Evolutionary conservation across 2,329 filamentous ascomycete genomes (phyloP), one percentile per base, ranked within the genome.

Genomic region (Colletotrichum sp.): DNA sequence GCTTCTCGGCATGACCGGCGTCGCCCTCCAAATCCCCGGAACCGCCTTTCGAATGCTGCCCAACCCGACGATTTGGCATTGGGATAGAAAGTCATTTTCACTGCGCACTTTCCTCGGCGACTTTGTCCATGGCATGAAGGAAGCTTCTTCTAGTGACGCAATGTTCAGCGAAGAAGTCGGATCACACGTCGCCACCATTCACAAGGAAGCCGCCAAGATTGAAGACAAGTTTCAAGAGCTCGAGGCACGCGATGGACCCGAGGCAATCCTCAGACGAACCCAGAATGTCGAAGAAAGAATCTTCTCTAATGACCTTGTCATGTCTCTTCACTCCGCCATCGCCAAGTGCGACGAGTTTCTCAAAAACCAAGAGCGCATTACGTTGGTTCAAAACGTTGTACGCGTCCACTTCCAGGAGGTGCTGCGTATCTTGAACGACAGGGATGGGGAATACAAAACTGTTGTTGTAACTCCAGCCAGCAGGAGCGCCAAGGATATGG

Each of bases 321-420:
- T 57, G 36, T 43, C 32, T 10, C 70, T 75, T 3, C 73, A 68
- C 52, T 39, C 55, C 2, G 63, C 71, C 24, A 63, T 71, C 18
- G 48, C 55, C 5, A 79, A 79, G 34, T 78, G 77, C 6, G 77
- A 72, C 4, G 72, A 64, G 24, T 80, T 83, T 7, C 73, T 75
- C 9, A 77, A 75, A 4, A 72, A 74, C 2, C 82, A 83, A 21
- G 80, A 82, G 5, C 81, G 83, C 59, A 80, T 28, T 5, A n/a
- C 30, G 6, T 70, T 85, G 8, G 87, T 90, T 1, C 83, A 84
- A 24, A 82, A 87, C 57, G 87, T 90, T 5, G 77, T 90, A 15
- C 85, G 88, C 10, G 85, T 86, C 43, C 89, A 90, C 72, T 82
- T 90, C 52, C 88, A 90, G 77, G 86, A 87, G 70, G 83, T 90